Evolutionary conservation across 202 grass and related monocot species (phyloP), one percentile per base, ranked within the genome.

Genomic region (Setaria italica): DNA sequence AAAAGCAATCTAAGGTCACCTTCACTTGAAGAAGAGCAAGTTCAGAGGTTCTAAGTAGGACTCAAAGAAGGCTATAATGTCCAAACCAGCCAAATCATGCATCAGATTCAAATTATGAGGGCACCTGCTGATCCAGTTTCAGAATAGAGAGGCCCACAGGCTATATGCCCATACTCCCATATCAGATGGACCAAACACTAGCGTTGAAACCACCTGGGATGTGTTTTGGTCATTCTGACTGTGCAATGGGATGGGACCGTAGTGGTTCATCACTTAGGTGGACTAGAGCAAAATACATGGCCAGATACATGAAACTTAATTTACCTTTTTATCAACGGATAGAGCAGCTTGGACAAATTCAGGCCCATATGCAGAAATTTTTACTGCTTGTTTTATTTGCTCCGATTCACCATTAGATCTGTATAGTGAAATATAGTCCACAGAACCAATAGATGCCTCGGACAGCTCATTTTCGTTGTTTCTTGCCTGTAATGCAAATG

Each of bases 271-370:
- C 33, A 9, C 58, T 75, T 49, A 55, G n/a, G 51, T 67, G 14
- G 81, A 35, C 30, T 10, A 13, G 60, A 75, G 41, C 48, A 65
- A 76, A 65, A 67, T 42, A 84, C 5, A 76, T 66, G 5, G 13
- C 5, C 72, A 55, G 14, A 19, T 33, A 41, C 20, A 51, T 83
- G 10, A 72, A 72, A 66, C 49, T 42, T 84, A 81, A 46, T 67
- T 88, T 68, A 92, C 93, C 77, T 99, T 99, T 82, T 89, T 95
- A 88, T 99, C 92, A 48, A 99, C 84, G 72, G 91, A 92, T 8
- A 99, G 86, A 88, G 96, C 93, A 82, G 96, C 96, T 77, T 95
- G 96, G 29, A 99, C 86, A 83, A 95, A 95, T 90, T 99, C 93
- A 75, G 89, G 92, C 67, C 96, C 93, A 90, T 91, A 92, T 9